These are phyloP conservation scores for Ceratobasidium sp. DNA, from an alignment of 1,284 basidiomycete genomes.

Conservation along the genomic window DNA sequence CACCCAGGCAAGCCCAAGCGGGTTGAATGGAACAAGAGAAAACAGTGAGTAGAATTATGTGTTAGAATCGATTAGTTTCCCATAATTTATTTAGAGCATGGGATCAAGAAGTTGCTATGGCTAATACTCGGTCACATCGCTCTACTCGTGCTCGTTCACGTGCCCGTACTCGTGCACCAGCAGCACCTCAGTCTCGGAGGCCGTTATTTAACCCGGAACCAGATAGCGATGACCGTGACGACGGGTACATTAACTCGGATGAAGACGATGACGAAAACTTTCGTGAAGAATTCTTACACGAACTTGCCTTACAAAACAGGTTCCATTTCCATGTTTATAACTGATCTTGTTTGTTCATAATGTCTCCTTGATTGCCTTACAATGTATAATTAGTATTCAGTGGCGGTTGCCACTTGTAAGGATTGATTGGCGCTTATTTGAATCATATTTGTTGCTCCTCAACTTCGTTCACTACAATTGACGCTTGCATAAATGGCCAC, in stretches of 20 bases:
- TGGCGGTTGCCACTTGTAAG: conserved; percentile 20
- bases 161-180: background rate
- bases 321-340: conserved; percentile 8
- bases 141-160: background rate
- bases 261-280: conserved; percentile 16
- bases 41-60: conserved; percentile 46
- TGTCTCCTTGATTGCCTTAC: background rate
- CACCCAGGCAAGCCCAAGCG: conserved; percentile 10
- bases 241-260: background rate
- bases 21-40: conserved; percentile 49
- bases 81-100: conserved; percentile 6
- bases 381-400: background rate
- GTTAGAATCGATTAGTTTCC: background rate
- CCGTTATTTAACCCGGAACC: conserved; percentile 7
- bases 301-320: background rate
- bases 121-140: background rate
- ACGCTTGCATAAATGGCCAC: conserved; percentile 40
- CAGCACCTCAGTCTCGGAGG: background rate
- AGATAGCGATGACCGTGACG: conserved; percentile 8
- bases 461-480: background rate
- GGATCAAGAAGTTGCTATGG: conserved; percentile 14
- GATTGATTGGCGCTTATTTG: conserved; percentile 12
- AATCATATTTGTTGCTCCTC: background rate
- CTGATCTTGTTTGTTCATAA: background rate
- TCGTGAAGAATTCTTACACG: background rate